Evolutionary conservation across 345 rosid genomes (phyloP), one percentile per base, ranked within the genome.

Genomic region (Melastoma malabathricum): DNA sequence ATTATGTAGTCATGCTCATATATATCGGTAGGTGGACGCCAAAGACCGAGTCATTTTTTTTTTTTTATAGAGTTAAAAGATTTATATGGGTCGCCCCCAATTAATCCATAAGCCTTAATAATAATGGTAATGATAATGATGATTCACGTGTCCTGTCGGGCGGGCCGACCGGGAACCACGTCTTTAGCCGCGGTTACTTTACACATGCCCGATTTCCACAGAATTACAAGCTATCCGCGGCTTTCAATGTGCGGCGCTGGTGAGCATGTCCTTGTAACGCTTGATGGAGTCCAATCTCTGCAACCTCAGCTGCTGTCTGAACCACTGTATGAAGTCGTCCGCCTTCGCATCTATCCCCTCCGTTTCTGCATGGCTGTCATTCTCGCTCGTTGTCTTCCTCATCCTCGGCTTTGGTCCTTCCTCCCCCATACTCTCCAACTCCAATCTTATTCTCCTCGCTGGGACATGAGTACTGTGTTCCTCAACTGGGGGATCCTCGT

Each of bases 341-440:
- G 85, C 85, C 59, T 62, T 79, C 1, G 70, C 74, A 46, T 79
- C 72, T 6, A 79, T 73, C 39, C 27, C 71, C 9, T 63, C 61
- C 25, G 16, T 52, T 27, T 18, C 63, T 43, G 44, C 52, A 13
- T 20, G 23, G 9, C 38, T 52, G 23, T n/a, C 60, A 16, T 65
- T 79, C 64, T 74, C 82, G 67, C 95, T 86, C 2, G 77, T 82
- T 1, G 88, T 81, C 65, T 78, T 89, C 66, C 71, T 83, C 83
- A 89, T 70, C 61, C 61, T 75, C 58, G 54, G 46, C 54, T 20
- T n/a, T 16, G 17, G 52, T 48, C 23, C 52, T 47, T 27, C 63
- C 48, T 61, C 6, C 12, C 48, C 45, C 47, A 23, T 71, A 47
- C 51, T 59, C 39, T 61, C 68, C 39, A 66, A 49, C 27, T 74